phyloP scores from a whole-genome alignment of 345 rosid species.

The Sisymbrium altissimum region DNA sequence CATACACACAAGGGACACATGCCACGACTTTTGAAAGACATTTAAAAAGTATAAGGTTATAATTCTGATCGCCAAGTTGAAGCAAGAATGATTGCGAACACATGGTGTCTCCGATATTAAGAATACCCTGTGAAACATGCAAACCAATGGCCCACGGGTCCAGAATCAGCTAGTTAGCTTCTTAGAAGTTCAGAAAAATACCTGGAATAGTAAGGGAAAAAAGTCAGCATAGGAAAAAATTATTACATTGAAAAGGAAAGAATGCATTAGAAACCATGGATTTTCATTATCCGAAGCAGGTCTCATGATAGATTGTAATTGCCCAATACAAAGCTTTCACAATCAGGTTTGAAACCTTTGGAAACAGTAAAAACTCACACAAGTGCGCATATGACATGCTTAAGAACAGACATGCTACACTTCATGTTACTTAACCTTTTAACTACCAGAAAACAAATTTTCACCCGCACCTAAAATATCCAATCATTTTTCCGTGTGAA shows the following conservation, averaged over 20 bases:
- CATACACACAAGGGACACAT: background rate
- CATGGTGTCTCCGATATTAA: conserved; percentile 43
- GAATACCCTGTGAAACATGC: conserved; percentile 84
- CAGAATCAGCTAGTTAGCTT: conserved; percentile 88
- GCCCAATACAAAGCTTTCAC: background rate
- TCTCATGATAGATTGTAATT: background rate
- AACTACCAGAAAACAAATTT: background rate
- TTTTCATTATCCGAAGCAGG: background rate
- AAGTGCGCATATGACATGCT: background rate
- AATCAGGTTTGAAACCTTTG: background rate
- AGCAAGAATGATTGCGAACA: conserved; percentile 34
- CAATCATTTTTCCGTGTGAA: background rate
- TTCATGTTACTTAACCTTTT: background rate
- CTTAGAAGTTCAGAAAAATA: conserved; percentile 97
- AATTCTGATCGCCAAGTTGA: conserved; percentile 31
- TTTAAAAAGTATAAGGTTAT: conserved; percentile 10
- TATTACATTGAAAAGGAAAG: background rate
- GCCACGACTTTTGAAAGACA: background rate
- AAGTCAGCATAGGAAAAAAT: conserved; percentile 45
- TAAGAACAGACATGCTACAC: background rate
- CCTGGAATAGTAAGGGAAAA: conserved; percentile 80
- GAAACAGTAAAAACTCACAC: background rate
- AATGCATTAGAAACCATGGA: background rate
- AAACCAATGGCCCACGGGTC: conserved; percentile 90
- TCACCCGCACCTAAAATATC: background rate